Percentiles rank a stretch among this genome's conserved stretches.
phyloP scores from a whole-genome alignment of 2,329 filamentous ascomycete genomes.

The Nannizziopsis barbatae region DNA sequence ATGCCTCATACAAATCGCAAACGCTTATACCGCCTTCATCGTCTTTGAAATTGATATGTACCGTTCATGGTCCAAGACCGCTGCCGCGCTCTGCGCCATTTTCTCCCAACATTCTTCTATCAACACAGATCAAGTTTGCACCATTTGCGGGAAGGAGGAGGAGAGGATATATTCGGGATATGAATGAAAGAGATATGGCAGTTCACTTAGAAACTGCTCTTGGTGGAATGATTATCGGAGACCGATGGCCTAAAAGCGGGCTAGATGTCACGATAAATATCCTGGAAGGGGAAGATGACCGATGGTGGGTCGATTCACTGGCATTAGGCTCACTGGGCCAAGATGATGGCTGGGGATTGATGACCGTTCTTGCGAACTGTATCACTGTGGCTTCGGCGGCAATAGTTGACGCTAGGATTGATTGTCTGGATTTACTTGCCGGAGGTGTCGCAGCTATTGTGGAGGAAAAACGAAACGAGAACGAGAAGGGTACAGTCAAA shows the following conservation, averaged over 20 bases:
- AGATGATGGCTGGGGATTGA: conserved; percentile 67
- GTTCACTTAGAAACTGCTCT: conserved; percentile 86
- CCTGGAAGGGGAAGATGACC: conserved; percentile 81
- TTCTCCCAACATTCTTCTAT: conserved; percentile 81
- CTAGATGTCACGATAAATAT: conserved; percentile 92
- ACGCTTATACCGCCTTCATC: conserved; percentile 46
- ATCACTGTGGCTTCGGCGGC: conserved; percentile 90
- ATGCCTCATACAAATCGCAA: conserved; percentile 34
- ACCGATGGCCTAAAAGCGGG: conserved; percentile 96
- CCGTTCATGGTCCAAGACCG: conserved; percentile 84
- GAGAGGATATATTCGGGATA: conserved; percentile 75
- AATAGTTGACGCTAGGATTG: conserved; percentile 86
- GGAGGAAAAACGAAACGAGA: conserved; percentile 18
- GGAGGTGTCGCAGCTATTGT: conserved; percentile 82
- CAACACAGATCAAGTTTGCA: conserved; percentile 90
- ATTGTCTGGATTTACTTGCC: conserved; percentile 81
- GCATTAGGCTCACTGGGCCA: conserved; percentile 34
- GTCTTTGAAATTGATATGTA: conserved; percentile 82
- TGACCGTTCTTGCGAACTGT: conserved; percentile 84
- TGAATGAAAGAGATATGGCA: conserved; percentile 75
- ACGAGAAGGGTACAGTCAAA: conserved; percentile 23
- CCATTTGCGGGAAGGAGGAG: conserved; percentile 79
- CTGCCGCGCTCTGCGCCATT: conserved; percentile 83
- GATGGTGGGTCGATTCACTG: conserved; percentile 46
- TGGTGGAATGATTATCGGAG: conserved; percentile 78